Evolutionary conservation across 768 basidiomycete species (phyloP), one percentile per base, ranked within the genome.

Genomic region (Lactifluus volemus): DNA sequence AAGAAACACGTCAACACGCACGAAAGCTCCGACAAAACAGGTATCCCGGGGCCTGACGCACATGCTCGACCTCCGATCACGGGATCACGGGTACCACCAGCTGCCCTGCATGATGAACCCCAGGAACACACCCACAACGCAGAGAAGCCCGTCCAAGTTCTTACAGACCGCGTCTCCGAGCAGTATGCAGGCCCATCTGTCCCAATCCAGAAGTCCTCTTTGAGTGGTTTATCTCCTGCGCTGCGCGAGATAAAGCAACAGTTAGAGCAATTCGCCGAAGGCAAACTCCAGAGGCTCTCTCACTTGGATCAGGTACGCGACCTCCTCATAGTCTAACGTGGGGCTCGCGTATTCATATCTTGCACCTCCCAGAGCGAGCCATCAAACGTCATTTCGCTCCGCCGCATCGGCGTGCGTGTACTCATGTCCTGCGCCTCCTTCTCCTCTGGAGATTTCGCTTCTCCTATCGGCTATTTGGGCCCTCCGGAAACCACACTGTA

Each of bases 361-460:
- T 9, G 21, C 30, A 34, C 38, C 3, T 0, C 39, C 39, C 34
- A 62, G 61, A 53, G 52, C 30, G 32, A 53, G 14, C 15, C 60
- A 41, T 29, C 34, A 36, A 29, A 32, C 17, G 9, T 21, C 25
- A 9, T 53, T 19, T 21, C 32, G 7, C 39, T 49, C 34, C 56
- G 56, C 32, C 61, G 61, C 34, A 44, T 34, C 34, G 51, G 6
- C 14, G n/a, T 49, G 51, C 61, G 52, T 47, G 32, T 62, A 17
- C 56, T 62, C 45, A 53, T 62, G 61, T 49, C 39, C 32, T 25
- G 36, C 14, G 61, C 61, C 5, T 62, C 56, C 2, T 32, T 62
- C 42, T 41, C 51, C 4, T 42, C 61, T 12, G 51, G 56, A 14
- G 45, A 62, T 21, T 58, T 58, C 19, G 47, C 47, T 12, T 42